Evolutionary conservation across 176 grass and related monocot species (phyloP), one percentile per base, ranked within the genome.

Genomic region (Carex littledalei): DNA sequence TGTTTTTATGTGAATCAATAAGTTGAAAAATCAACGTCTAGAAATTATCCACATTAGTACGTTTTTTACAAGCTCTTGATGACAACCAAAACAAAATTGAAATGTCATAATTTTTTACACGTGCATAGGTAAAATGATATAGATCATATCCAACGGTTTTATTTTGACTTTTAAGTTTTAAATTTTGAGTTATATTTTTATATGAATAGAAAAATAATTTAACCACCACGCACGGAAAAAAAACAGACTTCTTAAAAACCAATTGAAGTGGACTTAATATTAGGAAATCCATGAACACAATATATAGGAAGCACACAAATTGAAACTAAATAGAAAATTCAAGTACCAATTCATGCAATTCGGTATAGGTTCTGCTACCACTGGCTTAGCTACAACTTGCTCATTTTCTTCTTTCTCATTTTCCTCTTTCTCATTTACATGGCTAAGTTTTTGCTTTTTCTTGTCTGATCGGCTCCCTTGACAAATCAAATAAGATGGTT

Each of bases 401-500:
- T 70, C 16, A 50, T 59, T 80, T 80, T 69, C 52, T 12, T 31
- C 20, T 18, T 35, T 59, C 50, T 59, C 29, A 31, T 32, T 80
- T 60, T 37, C 12, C 4, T 8, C 22, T 79, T 39, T 60, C 29
- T 61, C 57, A n/a, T 56, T 80, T 80, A 59, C 24, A 13, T 80
- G 43, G 15, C 67, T 41, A n/a, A 18, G 7, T 3, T 61, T 58
- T 70, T 41, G n/a, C 6, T 43, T 70, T 70, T 70, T 70, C 67
- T 70, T 41, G 15, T 70, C 34, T 70, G 67, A 18, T 17, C 31
- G n/a, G 39, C 41, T 80, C 29, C 78, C 53, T 35, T 62, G 77
- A 62, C 17, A 62, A 76, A 62, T 80, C 11, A 80, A 80, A 80
- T 35, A 80, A 63, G 39, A 62, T 62, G 31, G 8, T n/a, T n/a